Base-by-base conservation (phyloP, 2,329 filamentous ascomycete genomes). In the Didymella exigua region DNA sequence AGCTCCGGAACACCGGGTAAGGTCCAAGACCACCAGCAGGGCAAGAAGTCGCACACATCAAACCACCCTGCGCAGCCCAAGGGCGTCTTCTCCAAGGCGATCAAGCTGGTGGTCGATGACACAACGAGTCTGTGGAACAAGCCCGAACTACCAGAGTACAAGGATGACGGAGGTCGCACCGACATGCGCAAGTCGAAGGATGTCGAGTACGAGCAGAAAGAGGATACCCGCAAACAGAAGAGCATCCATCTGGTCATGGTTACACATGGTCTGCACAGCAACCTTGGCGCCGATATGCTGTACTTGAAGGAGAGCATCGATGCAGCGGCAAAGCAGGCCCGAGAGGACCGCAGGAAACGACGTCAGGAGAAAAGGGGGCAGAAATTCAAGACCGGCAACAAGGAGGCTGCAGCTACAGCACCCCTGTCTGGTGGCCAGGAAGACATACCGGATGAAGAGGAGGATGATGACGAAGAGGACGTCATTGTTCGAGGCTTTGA, bases 281-380 rank as follows among this genome's bases (percentile, higher is more conserved):
- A 99, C 73, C 82, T 97, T 11, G 91, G 95, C 5, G 90, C 92
- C 19, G 95, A 99, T 73, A 96, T 99, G 95, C 81, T 99, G 18
- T 99, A 90, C 71, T 78, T 99, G 73, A 99, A 99, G 71, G 95
- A 99, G 76, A 96, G 91, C 75, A 98, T 99, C 59, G 95, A 99
- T 77, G 86, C 87, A 24, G 87, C 90, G 2, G 89, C 88, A 4
- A 88, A 81, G 65, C 86, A 93, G 70, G 89, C 90, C 24, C 87
- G 88, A 64, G 78, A 86, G 44, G 88, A 90, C 73, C 85, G 87
- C 31, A 87, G 82, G 71, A 81, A 79, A 44, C 82, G 89, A 54
- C 78, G 69, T 70, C 77, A 68, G 67, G 71, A 76, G 52, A 61
- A 72, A 26, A 60, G 36, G 31, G 52, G 44, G 3, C 47, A 52